Evolutionary conservation across 148 eudicot genomes (phyloP).

Genomic region (Vaccinium corymbosum): DNA sequence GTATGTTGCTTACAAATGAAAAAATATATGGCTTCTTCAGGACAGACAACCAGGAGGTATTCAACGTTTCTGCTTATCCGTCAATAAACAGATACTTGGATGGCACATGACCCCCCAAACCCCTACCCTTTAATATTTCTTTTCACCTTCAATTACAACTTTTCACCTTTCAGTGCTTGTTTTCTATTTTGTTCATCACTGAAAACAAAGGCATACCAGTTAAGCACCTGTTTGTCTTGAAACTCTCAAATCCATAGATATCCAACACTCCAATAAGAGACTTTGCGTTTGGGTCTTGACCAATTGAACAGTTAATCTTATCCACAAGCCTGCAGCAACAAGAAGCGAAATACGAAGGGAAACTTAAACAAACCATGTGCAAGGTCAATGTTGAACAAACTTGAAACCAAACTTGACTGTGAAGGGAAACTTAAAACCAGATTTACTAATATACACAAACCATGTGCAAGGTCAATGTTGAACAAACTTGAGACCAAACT

Average conservation of each 20-base stretch:
- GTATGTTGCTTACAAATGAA: background rate
- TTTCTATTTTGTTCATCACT: constrained; percentile 25
- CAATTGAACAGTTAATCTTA: constrained; percentile 82
- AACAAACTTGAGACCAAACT: constrained; percentile 10
- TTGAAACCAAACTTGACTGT: constrained; percentile 8
- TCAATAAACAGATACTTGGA: background rate
- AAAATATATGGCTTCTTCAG: background rate
- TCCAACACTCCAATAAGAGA: constrained; percentile 91
- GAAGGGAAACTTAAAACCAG: background rate
- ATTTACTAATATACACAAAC: constrained; percentile 1
- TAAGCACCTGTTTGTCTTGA: constrained; percentile 99
- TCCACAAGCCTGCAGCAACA: constrained; percentile 74
- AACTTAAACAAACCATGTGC: background rate
- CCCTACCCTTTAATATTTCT: background rate
- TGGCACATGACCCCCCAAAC: background rate
- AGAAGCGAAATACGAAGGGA: background rate
- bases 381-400: background rate
- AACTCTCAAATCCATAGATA: constrained; percentile 98
- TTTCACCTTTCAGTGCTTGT: constrained; percentile 6
- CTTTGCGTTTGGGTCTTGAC: constrained; percentile 83
- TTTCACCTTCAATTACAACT: constrained; percentile 8
- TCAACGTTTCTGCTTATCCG: background rate
- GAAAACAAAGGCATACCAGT: constrained; percentile 42
- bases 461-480: background rate
- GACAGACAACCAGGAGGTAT: background rate